Evolutionary conservation across 192 early-diverging fungal species (phyloP), one percentile per base, ranked within the genome.

Genomic region (Lobulomyces angularis): DNA sequence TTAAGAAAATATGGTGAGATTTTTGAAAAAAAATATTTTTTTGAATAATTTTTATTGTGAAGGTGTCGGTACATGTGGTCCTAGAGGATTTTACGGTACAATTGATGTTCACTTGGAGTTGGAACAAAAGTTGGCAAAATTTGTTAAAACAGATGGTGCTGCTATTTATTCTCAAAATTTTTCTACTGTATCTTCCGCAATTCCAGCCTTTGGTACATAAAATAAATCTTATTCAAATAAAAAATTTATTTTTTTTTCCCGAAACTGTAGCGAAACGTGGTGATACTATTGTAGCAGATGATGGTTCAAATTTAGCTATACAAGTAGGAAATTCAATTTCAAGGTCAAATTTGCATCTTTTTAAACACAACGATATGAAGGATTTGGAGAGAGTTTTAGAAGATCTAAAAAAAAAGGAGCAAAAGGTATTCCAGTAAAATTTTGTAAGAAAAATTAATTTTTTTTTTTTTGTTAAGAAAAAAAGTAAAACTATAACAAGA

Each of bases 191-290:
- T 77, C 84, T 2, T 85, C 81, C 7, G 87, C 86, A 21, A 88
- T 97, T 51, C 86, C 93, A 19, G 87, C 90, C 22, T 97, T 97
- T 60, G 74, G n/a, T n/a, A n/a, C n/a, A n/a, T n/a, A n/a, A n/a
- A n/a, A n/a, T n/a, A n/a, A n/a, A n/a, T n/a, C n/a, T n/a, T n/a
- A n/a, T n/a, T n/a, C n/a, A n/a, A n/a, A n/a, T n/a, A n/a, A n/a
- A n/a, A n/a, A n/a, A n/a, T n/a, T n/a, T n/a, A n/a, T n/a, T n/a
- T n/a, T n/a, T n/a, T n/a, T n/a, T n/a, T n/a, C n/a, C n/a, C n/a
- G n/a, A n/a, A n/a, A n/a, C n/a, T n/a, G n/a, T n/a, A n/a, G n/a
- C 83, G 18, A 97, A 97, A 74, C 79, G 90, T 54, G 90, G 90
- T 26, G 93, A 97, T 47, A 74, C 90, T 24, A 73, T 97, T 56